A percentile compares a stretch with the other conserved stretches of the same genome.
These are phyloP conservation scores for Talaromyces stipitatus DNA, from an alignment of 495 filamentous ascomycete genomes.

Conservation along the genomic window DNA sequence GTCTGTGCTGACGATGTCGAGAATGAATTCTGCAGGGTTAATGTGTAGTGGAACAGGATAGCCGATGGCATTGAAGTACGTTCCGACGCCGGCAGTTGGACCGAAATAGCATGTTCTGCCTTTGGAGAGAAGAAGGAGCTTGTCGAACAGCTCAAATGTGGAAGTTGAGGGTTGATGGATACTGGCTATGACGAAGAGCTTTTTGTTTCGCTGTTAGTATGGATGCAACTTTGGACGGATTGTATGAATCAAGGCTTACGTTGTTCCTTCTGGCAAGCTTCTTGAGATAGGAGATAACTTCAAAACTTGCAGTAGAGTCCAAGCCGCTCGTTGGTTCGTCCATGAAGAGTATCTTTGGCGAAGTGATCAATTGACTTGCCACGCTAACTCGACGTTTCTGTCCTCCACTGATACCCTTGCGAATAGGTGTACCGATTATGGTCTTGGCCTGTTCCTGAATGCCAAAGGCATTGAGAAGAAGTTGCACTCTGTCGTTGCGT, in stretches of 20 bases:
- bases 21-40: conserved; percentile 72
- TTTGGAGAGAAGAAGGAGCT: conserved; percentile 61
- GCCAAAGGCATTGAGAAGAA: conserved; percentile 53
- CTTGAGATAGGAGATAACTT: conserved; percentile 59
- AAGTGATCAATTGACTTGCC: conserved; percentile 70
- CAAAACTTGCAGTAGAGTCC: conserved; percentile 61
- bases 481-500: conserved; percentile 44
- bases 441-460: conserved; percentile 55
- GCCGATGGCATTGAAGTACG: conserved; percentile 53
- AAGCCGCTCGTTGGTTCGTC: conserved; percentile 79
- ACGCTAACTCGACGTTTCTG: conserved; percentile 75
- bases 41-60: conserved; percentile 54
- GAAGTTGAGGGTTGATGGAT: conserved; percentile 78
- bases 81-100: conserved; percentile 36
- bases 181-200: conserved; percentile 65
- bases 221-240: neutral
- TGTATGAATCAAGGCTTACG: conserved; percentile 24
- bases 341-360: conserved; percentile 69
- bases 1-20: conserved; percentile 70
- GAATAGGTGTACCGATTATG: conserved; percentile 69
- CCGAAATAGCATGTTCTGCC: conserved; percentile 68
- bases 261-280: conserved; percentile 58
- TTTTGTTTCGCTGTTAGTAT: neutral
- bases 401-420: conserved; percentile 72
- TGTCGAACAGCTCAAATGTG: conserved; percentile 73